Conservation (phyloP, 805 yeast species). For the Priceomyces carsonii region DNA sequence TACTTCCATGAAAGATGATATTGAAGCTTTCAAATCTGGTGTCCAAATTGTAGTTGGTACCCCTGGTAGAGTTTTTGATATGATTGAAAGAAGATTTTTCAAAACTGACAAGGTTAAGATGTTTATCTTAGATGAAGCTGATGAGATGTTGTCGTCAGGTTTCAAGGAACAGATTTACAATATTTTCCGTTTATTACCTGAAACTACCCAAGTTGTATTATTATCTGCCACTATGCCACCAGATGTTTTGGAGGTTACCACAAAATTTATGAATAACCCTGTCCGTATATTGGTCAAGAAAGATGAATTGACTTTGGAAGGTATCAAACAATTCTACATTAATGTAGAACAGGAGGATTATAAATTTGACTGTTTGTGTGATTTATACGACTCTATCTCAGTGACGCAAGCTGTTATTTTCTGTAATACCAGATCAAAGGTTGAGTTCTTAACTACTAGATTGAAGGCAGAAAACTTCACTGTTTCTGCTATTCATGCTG, state of each 20-base stretch:
- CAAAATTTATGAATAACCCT: conserved; percentile 93
- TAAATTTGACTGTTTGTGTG: conserved; percentile 94
- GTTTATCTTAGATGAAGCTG: conserved; percentile 97
- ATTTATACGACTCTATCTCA: conserved; percentile 90
- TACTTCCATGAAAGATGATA: conserved; percentile 84
- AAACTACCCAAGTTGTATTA: conserved; percentile 89
- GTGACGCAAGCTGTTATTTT: conserved; percentile 97
- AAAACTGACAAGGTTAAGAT: conserved; percentile 83
- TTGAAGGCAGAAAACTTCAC: conserved; percentile 82
- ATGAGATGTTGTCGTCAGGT: conserved; percentile 91
- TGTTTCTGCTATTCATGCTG: conserved; percentile 94
- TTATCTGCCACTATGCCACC: conserved; percentile 93
- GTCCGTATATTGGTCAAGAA: conserved; percentile 91
- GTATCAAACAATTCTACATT: conserved; percentile 88
- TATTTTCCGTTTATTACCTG: conserved; percentile 85
- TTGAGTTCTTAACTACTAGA: conserved; percentile 80
- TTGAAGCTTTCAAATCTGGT: conserved; percentile 78
- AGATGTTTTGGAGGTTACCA: conserved; percentile 88
- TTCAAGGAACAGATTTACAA: conserved; percentile 96
- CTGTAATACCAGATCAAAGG: conserved; percentile 94
- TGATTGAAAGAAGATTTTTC: conserved; percentile 88
- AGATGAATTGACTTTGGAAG: conserved; percentile 94
- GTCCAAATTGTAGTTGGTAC: conserved; percentile 96
- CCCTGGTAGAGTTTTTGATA: conserved; percentile 96
- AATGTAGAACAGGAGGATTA: conserved; percentile 90